These are phyloP conservation scores for Geosmithia morbida DNA, from an alignment of 2,329 filamentous ascomycete genomes.

Conservation along the genomic window DNA sequence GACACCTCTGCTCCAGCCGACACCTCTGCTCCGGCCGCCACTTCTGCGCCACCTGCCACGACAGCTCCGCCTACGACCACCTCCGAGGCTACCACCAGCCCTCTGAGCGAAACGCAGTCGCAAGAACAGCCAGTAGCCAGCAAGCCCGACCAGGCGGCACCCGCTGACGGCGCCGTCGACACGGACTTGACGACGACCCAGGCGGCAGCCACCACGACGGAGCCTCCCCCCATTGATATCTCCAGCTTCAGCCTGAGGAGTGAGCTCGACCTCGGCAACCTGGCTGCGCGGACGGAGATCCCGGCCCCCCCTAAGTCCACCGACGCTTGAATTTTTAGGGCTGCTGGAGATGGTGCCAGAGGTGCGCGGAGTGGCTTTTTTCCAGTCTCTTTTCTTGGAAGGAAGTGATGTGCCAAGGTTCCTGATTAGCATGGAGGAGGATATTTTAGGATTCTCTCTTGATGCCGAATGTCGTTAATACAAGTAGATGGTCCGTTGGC, in stretches of 20 bases:
- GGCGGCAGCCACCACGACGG: slow-evolving; percentile 4
- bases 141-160: slow-evolving; percentile 1
- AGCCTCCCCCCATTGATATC: slow-evolving; percentile 17
- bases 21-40: background rate
- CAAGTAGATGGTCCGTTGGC: too few relatives aligned
- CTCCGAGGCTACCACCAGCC: too few relatives aligned
- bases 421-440: background rate
- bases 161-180: slow-evolving; percentile 5
- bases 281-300: slow-evolving; percentile 3
- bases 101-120: too few relatives aligned
- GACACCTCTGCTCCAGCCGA: too few relatives aligned
- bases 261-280: slow-evolving; percentile 23
- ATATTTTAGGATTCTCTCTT: background rate
- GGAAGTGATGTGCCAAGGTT: background rate
- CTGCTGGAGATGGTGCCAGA: too few relatives aligned
- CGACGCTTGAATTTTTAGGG: too few relatives aligned
- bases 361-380: background rate
- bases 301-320: background rate
- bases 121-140: too few relatives aligned
- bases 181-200: slow-evolving; percentile 5
- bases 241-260: slow-evolving; percentile 26
- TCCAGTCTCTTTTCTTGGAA: background rate
- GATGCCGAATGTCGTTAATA: background rate
- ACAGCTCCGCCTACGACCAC: too few relatives aligned
- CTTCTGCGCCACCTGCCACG: background rate